Conservation (phyloP, 1,284 basidiomycete species). For the Pascua guehoae region DNA sequence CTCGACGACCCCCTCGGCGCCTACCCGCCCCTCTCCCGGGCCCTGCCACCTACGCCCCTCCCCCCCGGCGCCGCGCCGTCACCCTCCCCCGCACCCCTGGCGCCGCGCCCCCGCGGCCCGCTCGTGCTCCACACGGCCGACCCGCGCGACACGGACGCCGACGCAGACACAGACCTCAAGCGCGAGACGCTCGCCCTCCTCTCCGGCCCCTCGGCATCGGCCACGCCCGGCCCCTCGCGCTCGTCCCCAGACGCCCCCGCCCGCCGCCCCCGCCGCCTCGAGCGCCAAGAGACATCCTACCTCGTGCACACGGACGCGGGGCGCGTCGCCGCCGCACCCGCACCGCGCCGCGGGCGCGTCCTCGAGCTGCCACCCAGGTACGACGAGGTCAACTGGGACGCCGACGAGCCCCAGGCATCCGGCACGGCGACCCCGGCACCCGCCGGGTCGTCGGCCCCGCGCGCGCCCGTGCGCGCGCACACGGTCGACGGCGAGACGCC, state of each 20-base stretch:
- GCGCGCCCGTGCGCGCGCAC: too few species aligned
- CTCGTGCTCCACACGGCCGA: conserved; percentile 28
- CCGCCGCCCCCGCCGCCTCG: background rate
- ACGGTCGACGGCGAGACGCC: too few species aligned
- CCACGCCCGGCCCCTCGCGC: background rate
- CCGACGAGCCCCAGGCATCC: conserved; percentile 8
- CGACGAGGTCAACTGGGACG: conserved; percentile 43
- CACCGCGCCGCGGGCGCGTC: conserved; percentile 7
- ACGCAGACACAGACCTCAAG: conserved; percentile 36
- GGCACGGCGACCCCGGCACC: too few species aligned
- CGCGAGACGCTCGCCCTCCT: conserved; percentile 38
- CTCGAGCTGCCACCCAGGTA: conserved; percentile 45
- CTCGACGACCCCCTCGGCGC: background rate
- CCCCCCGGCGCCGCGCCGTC: background rate
- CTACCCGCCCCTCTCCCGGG: background rate
- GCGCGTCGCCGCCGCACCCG: conserved; percentile 13
- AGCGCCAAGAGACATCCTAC: conserved; percentile 23
- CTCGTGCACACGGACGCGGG: conserved; percentile 45
- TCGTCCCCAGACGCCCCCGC: background rate
- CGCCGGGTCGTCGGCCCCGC: too few species aligned
- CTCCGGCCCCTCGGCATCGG: background rate
- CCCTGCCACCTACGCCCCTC: background rate
- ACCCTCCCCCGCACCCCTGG: background rate
- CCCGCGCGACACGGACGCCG: conserved; percentile 15
- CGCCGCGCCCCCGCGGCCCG: conserved; percentile 14